Percentiles rank a stretch among this genome's conserved stretches.
These are phyloP conservation scores for Grifola frondosa DNA, from an alignment of 1,284 basidiomycete species.

Conservation along the genomic window DNA sequence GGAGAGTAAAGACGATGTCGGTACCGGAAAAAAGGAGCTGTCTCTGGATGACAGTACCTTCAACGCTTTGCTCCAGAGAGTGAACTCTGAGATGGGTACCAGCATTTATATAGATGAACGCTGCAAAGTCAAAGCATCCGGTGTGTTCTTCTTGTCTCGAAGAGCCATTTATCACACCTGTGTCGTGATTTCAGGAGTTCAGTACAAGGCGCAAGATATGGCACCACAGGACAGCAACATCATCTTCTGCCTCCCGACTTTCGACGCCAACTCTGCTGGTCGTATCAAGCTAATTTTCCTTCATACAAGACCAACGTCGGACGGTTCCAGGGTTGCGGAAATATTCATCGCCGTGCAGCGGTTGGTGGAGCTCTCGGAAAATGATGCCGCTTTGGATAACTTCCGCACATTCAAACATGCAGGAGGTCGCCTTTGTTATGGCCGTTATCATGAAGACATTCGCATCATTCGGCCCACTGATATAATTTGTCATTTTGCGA, in stretches of 20 bases:
- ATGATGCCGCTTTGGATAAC: neutral
- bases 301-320: neutral
- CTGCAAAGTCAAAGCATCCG: too few species aligned
- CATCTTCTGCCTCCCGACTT: constrained; percentile 2
- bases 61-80: too few species aligned
- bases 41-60: too few species aligned
- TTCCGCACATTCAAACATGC: neutral
- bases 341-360: neutral
- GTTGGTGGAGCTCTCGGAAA: neutral
- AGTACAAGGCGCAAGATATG: neutral
- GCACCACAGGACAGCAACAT: constrained; percentile 1
- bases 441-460: neutral
- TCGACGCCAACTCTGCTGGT: neutral
- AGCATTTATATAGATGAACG: too few species aligned
- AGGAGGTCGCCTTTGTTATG: neutral
- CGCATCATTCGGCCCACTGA: neutral
- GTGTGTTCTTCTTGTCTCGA: neutral
- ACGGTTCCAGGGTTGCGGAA: neutral
- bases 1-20: neutral
- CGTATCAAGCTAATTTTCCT: constrained; percentile 1
- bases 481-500: constrained; percentile 1
- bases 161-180: neutral
- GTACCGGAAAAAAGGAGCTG: neutral
- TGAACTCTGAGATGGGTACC: too few species aligned
- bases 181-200: neutral